Evolutionary conservation across 2,329 filamentous ascomycete species (phyloP), one percentile per base, ranked within the genome.

Genomic region (Fusarium tuaranense): DNA sequence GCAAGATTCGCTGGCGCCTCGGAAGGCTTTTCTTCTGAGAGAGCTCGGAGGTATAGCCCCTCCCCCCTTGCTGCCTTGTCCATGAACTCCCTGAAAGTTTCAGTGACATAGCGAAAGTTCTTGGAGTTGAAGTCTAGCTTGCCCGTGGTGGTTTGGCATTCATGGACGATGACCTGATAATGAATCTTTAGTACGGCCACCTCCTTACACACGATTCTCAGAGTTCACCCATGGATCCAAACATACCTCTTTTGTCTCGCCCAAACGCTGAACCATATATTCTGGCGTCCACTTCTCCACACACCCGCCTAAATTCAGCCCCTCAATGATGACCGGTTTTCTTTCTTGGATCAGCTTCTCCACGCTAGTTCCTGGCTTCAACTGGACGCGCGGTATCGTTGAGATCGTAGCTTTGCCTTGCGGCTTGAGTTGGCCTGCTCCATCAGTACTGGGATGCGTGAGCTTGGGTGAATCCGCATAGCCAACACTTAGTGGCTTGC

Each of bases 41-140:
- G 86, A 3, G 94, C 91, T 30, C 95, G 92, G n/a, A 97, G 85
- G 80, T 97, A 98, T 39, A 95, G 84, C 69, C 88, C 89, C 46
- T 87, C 88, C 13, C 93, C 93, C 7, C 81, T 80, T 22, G 87
- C 82, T 20, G 91, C 89, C 61, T 89, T 87, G 38, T 89, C 81
- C 61, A 95, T 85, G 80, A 97, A 95, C 0, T 87, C 83, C 1
- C 87, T 88, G 75, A 97, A 94, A 3, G 85, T 79, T 72, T 92
- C 91, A 5, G 90, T 94, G 10, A 88, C 86, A 80, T 97, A 97
- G 41, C 85, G 84, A 80, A 97, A 97, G 81, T 97, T 97, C 82
- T 97, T 97, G 55, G 87, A 86, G 67, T 91, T 91, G 79, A 98
- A 97, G 76, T 94, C 92, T 92, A 97, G 95, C 55, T 89, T 89